These are phyloP conservation scores for Aphanocladium album DNA, from an alignment of 2,329 filamentous ascomycete species.

Conservation along the genomic window DNA sequence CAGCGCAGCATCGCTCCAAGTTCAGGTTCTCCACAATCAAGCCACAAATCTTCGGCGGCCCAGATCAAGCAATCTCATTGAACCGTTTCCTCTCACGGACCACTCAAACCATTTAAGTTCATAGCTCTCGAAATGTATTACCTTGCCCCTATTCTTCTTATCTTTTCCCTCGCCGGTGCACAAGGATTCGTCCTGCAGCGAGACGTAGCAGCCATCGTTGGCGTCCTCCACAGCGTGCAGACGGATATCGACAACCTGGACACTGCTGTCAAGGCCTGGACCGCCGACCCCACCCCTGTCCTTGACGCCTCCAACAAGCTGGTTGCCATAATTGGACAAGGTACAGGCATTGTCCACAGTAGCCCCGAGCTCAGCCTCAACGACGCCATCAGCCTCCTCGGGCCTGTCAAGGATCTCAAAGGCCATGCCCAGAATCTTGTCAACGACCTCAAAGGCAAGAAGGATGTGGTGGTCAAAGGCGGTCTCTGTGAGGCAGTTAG, in stretches of 20 bases:
- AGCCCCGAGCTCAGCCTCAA: constrained; percentile 17
- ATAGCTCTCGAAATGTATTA: too few species aligned
- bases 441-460: constrained; percentile 16
- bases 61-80: too few species aligned
- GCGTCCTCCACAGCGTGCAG: constrained; percentile 16
- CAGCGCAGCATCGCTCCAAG: background rate
- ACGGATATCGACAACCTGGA: constrained; percentile 16
- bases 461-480: background rate
- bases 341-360: constrained; percentile 13
- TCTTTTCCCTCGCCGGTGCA: background rate
- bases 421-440: background rate
- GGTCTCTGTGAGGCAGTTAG: background rate
- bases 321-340: constrained; percentile 14
- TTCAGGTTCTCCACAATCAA: background rate
- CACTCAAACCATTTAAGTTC: too few species aligned
- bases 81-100: too few species aligned
- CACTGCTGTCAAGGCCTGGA: constrained; percentile 18
- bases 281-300: constrained; percentile 14
- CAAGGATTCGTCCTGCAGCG: background rate
- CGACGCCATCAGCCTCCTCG: constrained; percentile 17
- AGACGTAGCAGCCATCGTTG: background rate
- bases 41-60: background rate
- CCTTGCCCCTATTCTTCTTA: background rate
- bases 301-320: constrained; percentile 14
- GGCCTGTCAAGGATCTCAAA: constrained; percentile 19